Evolutionary conservation across 768 basidiomycete genomes (phyloP).

Genomic region (Kwoniella botswanensis): DNA sequence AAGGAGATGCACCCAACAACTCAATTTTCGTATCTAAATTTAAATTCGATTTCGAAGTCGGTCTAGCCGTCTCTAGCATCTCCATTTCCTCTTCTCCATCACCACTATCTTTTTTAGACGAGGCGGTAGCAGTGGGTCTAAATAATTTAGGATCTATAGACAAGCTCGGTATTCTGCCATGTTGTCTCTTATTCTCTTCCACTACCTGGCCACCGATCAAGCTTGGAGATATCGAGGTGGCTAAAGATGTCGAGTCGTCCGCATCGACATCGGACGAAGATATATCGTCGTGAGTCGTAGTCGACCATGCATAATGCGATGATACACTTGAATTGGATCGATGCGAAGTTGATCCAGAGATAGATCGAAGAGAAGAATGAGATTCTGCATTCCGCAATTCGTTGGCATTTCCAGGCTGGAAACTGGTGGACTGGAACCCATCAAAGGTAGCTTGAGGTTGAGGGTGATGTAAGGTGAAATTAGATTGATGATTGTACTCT

Average conservation of each 20-base stretch:
- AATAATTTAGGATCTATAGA: slow-evolving; percentile 39
- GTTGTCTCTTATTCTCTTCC: neutral
- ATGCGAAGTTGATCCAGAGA: neutral
- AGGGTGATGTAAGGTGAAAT: neutral
- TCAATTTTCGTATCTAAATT: neutral
- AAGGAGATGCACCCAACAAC: slow-evolving; percentile 4
- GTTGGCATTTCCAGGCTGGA: neutral
- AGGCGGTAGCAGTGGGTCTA: slow-evolving; percentile 2
- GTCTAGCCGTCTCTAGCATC: slow-evolving; percentile 37
- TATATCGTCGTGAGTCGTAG: neutral
- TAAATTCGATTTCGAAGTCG: slow-evolving; percentile 8
- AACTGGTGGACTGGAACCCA: neutral
- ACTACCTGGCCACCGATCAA: neutral
- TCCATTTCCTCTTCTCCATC: slow-evolving; percentile 27
- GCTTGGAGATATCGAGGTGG: slow-evolving; percentile 5
- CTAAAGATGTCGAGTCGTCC: neutral
- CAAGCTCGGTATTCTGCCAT: slow-evolving; percentile 17
- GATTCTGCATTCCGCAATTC: neutral
- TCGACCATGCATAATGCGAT: neutral
- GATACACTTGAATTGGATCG: neutral
- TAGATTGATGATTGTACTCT: neutral
- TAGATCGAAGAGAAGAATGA: neutral
- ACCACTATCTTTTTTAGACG: neutral
- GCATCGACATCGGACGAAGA: neutral
- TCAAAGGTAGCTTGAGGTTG: neutral